A percentile compares a stretch with the other conserved stretches of the same genome.
Evolutionary conservation across 2,329 filamentous ascomycete genomes (phyloP).

Genomic region (Talaromyces sp.): DNA sequence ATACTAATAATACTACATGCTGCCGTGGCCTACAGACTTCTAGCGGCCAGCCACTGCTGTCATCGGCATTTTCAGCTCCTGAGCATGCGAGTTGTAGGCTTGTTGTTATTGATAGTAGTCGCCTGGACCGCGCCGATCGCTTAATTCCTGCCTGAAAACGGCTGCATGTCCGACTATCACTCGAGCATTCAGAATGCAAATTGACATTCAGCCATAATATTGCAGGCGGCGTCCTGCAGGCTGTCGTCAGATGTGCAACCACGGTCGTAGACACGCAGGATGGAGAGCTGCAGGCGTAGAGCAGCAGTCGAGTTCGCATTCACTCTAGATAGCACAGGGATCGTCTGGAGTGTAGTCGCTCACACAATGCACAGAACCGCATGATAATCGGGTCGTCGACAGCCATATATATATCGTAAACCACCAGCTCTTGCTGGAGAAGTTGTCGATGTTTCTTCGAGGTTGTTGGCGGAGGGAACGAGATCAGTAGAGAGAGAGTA

Average conservation of each 20-base stretch:
- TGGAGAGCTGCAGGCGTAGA: background rate
- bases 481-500: no score
- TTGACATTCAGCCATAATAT: background rate
- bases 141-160: background rate
- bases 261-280: background rate
- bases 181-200: background rate
- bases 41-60: background rate
- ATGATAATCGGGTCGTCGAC: background rate
- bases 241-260: background rate
- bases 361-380: no score
- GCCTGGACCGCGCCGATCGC: background rate
- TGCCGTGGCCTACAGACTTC: no score
- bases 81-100: background rate
- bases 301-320: background rate
- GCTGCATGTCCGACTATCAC: background rate
- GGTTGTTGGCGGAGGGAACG: background rate
- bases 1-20: background rate
- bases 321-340: no score
- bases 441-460: no score
- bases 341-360: no score
- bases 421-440: background rate
- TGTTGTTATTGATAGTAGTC: background rate
- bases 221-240: background rate
- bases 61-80: background rate
- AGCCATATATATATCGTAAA: background rate